Evolutionary conservation across 108 stramenopile genomes (phyloP).

Genomic region (Epithemia pelagica): DNA sequence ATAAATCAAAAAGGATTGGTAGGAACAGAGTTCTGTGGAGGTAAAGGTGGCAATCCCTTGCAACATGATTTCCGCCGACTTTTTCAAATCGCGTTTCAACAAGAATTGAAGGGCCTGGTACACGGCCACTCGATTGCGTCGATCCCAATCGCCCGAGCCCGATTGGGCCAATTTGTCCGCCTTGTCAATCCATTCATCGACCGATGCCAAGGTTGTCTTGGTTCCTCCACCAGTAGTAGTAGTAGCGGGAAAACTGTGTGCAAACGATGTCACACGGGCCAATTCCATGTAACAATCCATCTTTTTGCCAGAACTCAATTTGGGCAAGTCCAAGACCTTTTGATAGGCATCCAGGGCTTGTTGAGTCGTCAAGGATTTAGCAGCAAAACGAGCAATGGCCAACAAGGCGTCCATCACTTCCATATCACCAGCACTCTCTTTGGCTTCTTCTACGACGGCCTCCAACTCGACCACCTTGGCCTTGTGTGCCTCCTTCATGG

Average conservation of each 20-base stretch:
- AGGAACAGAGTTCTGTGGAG: conserved; percentile 91
- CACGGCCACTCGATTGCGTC: conserved; percentile 95
- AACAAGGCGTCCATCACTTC: conserved; percentile 93
- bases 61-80: conserved; percentile 78
- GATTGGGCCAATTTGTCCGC: conserved; percentile 62
- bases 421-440: conserved; percentile 93
- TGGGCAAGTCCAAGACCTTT: conserved; percentile 73
- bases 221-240: conserved; percentile 4
- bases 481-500: conserved; percentile 36
- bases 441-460: conserved; percentile 61
- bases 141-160: conserved; percentile 97
- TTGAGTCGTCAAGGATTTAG: conserved; percentile 73
- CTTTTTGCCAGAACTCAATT: conserved; percentile 91
- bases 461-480: conserved; percentile 38
- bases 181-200: conserved; percentile 50
- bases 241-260: neutral
- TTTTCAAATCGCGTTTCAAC: conserved; percentile 73
- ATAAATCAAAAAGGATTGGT: conserved; percentile 88
- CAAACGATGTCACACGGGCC: conserved; percentile 81
- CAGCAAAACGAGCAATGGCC: conserved; percentile 79
- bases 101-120: conserved; percentile 84
- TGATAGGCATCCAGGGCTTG: conserved; percentile 80
- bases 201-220: conserved; percentile 36
- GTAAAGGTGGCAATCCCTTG: conserved; percentile 96
- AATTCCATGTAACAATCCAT: conserved; percentile 93